phyloP scores from a whole-genome alignment of 2,329 filamentous ascomycete genomes.

The Fusarium multiceps region DNA sequence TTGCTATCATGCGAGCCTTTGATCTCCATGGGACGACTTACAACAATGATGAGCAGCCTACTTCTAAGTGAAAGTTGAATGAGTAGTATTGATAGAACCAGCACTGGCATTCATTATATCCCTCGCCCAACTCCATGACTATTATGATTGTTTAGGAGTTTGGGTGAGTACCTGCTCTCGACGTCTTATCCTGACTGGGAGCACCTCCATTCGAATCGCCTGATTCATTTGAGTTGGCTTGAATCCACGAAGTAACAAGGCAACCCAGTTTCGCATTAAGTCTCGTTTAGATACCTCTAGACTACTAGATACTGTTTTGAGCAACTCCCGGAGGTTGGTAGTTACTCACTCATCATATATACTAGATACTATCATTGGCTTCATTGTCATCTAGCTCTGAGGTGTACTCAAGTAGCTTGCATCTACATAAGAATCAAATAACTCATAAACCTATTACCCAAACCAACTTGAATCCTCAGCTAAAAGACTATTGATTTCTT shows the following conservation, averaged over 20 bases:
- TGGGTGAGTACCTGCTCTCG: background rate
- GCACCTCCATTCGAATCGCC: background rate
- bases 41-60: constrained; percentile 14
- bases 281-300: no score
- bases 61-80: background rate
- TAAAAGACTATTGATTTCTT: background rate
- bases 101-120: background rate
- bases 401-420: background rate
- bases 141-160: background rate
- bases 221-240: background rate
- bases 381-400: background rate
- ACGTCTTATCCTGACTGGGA: background rate
- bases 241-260: background rate
- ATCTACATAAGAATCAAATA: background rate
- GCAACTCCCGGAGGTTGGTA: background rate
- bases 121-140: background rate
- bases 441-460: background rate
- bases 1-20: constrained; percentile 75
- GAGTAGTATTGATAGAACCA: background rate
- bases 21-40: constrained; percentile 54
- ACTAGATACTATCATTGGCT: background rate
- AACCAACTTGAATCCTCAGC: background rate
- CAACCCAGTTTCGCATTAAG: background rate
- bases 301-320: background rate
- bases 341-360: background rate